These are phyloP conservation scores for Artemisia annua DNA, from an alignment of 129 eudicot genomes.

Conservation along the genomic window DNA sequence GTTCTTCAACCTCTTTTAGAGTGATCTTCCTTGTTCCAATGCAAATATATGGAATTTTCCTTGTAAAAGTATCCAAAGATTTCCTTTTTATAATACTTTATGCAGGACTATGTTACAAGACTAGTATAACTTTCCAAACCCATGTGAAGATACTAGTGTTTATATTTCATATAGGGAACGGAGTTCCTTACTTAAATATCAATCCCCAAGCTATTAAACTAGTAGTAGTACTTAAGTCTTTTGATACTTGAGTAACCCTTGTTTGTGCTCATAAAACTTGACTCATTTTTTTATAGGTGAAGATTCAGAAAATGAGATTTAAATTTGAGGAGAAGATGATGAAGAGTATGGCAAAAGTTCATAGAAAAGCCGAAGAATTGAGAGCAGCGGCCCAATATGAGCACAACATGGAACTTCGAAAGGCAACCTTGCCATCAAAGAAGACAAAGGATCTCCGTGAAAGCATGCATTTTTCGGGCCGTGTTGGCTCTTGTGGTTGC, in stretches of 20 bases:
- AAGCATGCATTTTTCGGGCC: constrained; percentile 39
- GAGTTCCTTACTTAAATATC: constrained; percentile 3
- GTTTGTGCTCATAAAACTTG: background rate
- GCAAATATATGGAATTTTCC: background rate
- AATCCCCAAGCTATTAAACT: constrained; percentile 24
- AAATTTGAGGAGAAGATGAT: constrained; percentile 70
- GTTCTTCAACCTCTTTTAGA: background rate
- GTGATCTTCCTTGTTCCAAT: constrained; percentile 2
- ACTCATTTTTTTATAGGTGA: constrained; percentile 44
- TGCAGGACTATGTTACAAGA: constrained; percentile 27
- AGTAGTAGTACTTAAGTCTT: background rate
- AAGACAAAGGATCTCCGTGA: constrained; percentile 35
- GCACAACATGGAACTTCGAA: constrained; percentile 58
- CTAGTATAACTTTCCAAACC: constrained; percentile 33
- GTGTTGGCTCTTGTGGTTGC: constrained; percentile 56
- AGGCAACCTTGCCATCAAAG: constrained; percentile 25
- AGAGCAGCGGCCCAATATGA: constrained; percentile 53
- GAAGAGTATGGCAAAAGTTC: constrained; percentile 71
- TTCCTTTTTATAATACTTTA: constrained; percentile 20
- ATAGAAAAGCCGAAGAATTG: constrained; percentile 77
- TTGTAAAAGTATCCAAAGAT: constrained; percentile 21
- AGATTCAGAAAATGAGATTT: constrained; percentile 72
- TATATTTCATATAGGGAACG: constrained; percentile 22
- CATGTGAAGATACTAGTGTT: constrained; percentile 46
- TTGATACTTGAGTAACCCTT: constrained; percentile 6